Base-by-base conservation (phyloP, 352 stramenopile species). In the Globisporangium solare region DNA sequence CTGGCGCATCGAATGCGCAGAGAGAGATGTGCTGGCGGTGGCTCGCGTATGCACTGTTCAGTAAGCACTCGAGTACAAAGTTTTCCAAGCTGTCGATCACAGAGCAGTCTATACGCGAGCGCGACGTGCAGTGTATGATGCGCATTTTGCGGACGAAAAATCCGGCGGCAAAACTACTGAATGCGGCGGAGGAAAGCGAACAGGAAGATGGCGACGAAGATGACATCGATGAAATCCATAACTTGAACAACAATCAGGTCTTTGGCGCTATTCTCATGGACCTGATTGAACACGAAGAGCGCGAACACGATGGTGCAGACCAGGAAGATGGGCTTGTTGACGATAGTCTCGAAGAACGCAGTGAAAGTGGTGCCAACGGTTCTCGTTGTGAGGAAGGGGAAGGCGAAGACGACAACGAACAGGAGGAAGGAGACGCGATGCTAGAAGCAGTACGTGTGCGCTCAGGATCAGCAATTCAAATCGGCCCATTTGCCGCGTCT, bases 41-140 rank as follows among this genome's bases (percentile, higher is more conserved):
- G 54, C 46, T 61, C 10, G 54, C 54, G 24, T 54, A 61, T 10
- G 47, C 56, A 10, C 48, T 61, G 10, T 20, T 61, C 35, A 61
- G 37, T 40, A 54, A 61, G 40, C 46, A 54, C 12, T 37, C 56
- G 37, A 43, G 35, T 11, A 22, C 47, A 20, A 54, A 32, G 7
- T 24, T 61, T 24, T 61, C 47, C 13, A 61, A 32, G 14, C 39
- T 61, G 17, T 20, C 32, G 4, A 61, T 61, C 13, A 20, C 48
- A 54, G 56, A 61, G 22, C 24, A 31, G 3, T 18, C 31, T 17
- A 21, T 55, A 17, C 20, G 41, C 10, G 12, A 27, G 13, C 7
- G 35, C 8, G 56, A 61, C 37, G 27, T 56, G 5, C 21, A 54
- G 1, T n/a, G 32, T 14, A 22, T 56, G 27, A 6, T 56, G 47